Conservation (phyloP, 2,329 filamentous ascomycete genomes). For the Xylariaceae sp. region DNA sequence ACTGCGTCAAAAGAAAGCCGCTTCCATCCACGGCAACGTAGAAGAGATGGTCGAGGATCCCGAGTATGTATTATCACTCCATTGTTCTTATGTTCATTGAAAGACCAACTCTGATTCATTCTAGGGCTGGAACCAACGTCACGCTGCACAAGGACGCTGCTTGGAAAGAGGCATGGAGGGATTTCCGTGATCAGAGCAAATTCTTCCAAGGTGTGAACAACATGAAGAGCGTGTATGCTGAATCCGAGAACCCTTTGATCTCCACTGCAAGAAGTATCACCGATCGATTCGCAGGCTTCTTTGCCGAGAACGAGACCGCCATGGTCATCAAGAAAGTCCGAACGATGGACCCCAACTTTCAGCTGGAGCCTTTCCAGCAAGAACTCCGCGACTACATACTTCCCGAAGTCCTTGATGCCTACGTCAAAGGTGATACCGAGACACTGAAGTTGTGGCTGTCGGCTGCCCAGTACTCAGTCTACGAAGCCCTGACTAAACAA, state of each 20-base stretch:
- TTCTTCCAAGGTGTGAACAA: conserved; percentile 85
- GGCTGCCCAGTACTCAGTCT: conserved; percentile 93
- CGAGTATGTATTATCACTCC: conserved; percentile 59
- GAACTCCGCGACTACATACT: conserved; percentile 98
- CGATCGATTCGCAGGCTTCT: conserved; percentile 90
- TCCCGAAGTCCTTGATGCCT: conserved; percentile 94
- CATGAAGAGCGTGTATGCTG: conserved; percentile 84
- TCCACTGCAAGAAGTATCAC: conserved; percentile 91
- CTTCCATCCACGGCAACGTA: conserved; percentile 45
- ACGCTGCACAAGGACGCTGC: conserved; percentile 95
- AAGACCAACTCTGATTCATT: conserved; percentile 29
- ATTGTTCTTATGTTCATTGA: conserved; percentile 6
- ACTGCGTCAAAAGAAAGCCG: conserved; percentile 62
- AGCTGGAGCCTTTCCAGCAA: conserved; percentile 89
- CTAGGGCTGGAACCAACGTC: conserved; percentile 86
- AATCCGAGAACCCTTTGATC: conserved; percentile 95
- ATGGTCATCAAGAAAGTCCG: conserved; percentile 98
- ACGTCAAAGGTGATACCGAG: conserved; percentile 92
- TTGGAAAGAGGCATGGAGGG: conserved; percentile 98
- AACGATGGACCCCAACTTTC: conserved; percentile 91
- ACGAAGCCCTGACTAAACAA: conserved; percentile 94
- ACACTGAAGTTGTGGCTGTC: conserved; percentile 94
- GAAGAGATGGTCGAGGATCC: conserved; percentile 79
- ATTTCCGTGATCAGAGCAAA: conserved; percentile 87
- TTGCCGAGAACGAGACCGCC: conserved; percentile 97